Conservation (phyloP, 371 early-diverging fungal species). For the Mortierella sp. region DNA sequence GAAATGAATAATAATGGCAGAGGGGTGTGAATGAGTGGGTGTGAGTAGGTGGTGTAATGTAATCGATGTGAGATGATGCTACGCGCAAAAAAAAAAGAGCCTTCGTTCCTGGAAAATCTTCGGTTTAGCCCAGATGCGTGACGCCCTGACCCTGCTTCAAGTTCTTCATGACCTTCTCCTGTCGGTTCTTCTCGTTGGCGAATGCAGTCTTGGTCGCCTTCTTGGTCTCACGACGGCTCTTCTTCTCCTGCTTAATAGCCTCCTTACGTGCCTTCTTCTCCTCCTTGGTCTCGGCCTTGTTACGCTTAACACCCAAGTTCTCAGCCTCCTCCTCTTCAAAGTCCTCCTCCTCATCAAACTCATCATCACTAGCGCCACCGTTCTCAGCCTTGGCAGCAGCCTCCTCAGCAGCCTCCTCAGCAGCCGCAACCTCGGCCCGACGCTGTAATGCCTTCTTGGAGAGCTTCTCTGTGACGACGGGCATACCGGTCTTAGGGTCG, state of each 20-base stretch:
- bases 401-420: slow-evolving; percentile 33
- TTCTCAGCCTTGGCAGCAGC: slow-evolving; percentile 43
- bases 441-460: slow-evolving; percentile 60
- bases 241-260: slow-evolving; percentile 84
- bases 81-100: not conserved
- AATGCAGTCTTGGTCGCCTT: slow-evolving; percentile 82
- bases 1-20: slow-evolving; percentile 9
- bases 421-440: slow-evolving; percentile 45
- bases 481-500: slow-evolving; percentile 79
- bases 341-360: slow-evolving; percentile 54
- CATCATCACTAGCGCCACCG: slow-evolving; percentile 34
- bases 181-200: slow-evolving; percentile 73
- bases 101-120: not conserved
- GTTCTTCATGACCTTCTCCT: slow-evolving; percentile 66
- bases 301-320: slow-evolving; percentile 73
- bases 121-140: slow-evolving; percentile 52
- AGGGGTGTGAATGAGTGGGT: not conserved
- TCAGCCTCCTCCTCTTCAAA: slow-evolving; percentile 65
- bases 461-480: slow-evolving; percentile 63
- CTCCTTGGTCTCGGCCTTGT: slow-evolving; percentile 84
- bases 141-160: slow-evolving; percentile 60
- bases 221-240: slow-evolving; percentile 80
- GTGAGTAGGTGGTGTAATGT: not conserved
- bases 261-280: slow-evolving; percentile 93
- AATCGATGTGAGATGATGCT: not conserved